phyloP scores from a whole-genome alignment of 2,329 filamentous ascomycete species.

The Colletotrichum euphorbiae region DNA sequence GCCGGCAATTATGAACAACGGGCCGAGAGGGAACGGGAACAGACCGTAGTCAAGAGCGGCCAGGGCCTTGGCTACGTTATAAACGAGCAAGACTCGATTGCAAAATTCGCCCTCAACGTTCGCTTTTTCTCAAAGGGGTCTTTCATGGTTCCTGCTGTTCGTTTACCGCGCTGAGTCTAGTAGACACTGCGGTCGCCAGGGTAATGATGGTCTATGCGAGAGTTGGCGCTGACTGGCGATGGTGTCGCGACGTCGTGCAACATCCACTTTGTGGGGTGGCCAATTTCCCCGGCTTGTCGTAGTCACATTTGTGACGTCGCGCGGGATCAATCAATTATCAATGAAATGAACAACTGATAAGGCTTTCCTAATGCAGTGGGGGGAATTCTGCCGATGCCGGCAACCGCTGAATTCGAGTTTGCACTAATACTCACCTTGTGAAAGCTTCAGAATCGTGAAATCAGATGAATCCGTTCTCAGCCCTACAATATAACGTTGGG shows the following conservation, averaged over 20 bases:
- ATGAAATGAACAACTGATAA: slow-evolving; percentile 25
- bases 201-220: slow-evolving; percentile 2
- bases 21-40: slow-evolving; percentile 21
- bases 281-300: slow-evolving; percentile 27
- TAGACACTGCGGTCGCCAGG: slow-evolving; percentile 23
- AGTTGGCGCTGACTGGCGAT: slow-evolving; percentile 25
- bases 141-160: slow-evolving; percentile 24
- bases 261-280: slow-evolving; percentile 36
- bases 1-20: slow-evolving; percentile 15
- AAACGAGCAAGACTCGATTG: slow-evolving; percentile 8
- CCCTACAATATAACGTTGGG: slow-evolving; percentile 14
- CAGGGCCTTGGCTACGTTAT: slow-evolving; percentile 29
- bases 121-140: not conserved
- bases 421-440: not conserved
- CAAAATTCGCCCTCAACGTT: slow-evolving; percentile 2
- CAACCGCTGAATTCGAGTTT: not conserved
- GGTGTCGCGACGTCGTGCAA: slow-evolving; percentile 34
- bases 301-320: slow-evolving; percentile 26
- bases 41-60: not conserved
- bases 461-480: slow-evolving; percentile 21
- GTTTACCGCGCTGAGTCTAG: slow-evolving; percentile 27
- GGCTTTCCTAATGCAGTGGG: slow-evolving; percentile 19
- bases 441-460: not conserved
- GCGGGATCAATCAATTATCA: slow-evolving; percentile 34
- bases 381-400: not conserved